These are phyloP conservation scores for Emiliania huxleyi DNA, from an alignment of 78 protist genomes.

Conservation along the genomic window DNA sequence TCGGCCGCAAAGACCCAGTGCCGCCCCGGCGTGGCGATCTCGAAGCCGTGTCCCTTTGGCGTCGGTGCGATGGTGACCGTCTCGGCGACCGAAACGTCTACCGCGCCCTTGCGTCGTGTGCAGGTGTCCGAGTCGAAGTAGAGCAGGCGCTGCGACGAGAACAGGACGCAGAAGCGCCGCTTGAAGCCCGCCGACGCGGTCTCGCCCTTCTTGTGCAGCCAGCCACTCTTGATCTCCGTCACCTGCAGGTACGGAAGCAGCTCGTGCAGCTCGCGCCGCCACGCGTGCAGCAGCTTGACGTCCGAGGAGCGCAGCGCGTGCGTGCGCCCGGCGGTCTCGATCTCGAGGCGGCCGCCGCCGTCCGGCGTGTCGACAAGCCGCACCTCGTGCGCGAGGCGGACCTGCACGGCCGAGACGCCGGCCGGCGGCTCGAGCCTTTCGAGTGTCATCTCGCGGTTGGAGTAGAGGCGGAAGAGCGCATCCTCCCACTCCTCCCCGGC, in stretches of 20 bases:
- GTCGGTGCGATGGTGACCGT: background rate
- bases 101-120: background rate
- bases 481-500: background rate
- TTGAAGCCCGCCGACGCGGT: background rate
- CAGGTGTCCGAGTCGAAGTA: background rate
- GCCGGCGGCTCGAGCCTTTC: background rate
- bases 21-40: background rate
- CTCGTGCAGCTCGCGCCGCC: conserved; percentile 8
- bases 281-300: background rate
- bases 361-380: background rate
- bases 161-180: background rate
- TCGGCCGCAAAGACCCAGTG: background rate
- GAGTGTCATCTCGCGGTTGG: background rate
- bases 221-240: background rate
- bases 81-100: background rate
- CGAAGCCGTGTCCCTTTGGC: background rate
- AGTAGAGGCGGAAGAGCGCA: background rate
- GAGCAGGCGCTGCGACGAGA: background rate
- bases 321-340: background rate
- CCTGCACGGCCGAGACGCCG: background rate
- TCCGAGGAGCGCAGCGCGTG: background rate
- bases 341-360: background rate
- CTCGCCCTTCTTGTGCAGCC: background rate
- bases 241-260: background rate
- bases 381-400: background rate